Base-by-base conservation (phyloP, 345 rosid species). In the Diplotaxis tenuifolia region DNA sequence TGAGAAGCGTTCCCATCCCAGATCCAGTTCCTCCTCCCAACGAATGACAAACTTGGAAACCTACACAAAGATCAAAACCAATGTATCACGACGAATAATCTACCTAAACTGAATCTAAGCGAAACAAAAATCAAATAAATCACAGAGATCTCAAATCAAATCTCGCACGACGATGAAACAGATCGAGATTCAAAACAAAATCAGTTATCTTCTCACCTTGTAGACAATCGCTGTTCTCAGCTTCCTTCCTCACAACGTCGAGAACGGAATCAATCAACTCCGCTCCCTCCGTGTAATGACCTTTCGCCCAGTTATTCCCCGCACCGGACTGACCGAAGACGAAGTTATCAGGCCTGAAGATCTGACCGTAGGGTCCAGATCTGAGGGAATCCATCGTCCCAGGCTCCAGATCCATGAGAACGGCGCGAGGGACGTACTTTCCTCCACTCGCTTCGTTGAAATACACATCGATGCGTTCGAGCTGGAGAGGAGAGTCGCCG, bases 11-110 rank as follows among this genome's bases (percentile, higher is more conserved):
- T 65, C 82, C 82, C 82, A 79, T 79, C 9, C 79, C 82, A 79
- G 82, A 79, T 54, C 79, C 79, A 71, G 82, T 79, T 52, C 82
- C 82, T 65, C 82, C 82, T 6, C 82, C 82, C 75, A 79, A 66
- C 4, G 82, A 79, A 60, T 79, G 82, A 29, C 82, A 79, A 5
- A 79, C 82, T 75, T 79, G 82, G 65, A 79, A 79, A 70, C 82
- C 82, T 79, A 67, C 14, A 4, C 27, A 53, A 49, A 2, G 55
- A n/a, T 11, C 9, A 58, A 74, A 38, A 4, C 11, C 16, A 22
- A 1, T 14, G 59, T 19, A 49, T 60, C 32, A 70, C 18, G n/a
- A 36, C 42, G 5, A 38, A 10, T 5, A 25, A 25, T 38, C 28
- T 6, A 28, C 5, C 59, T 23, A n/a, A 6, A 27, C 36, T 27